A percentile compares a stretch with the other conserved stretches of the same genome.
Evolutionary conservation across 192 early-diverging fungal genomes (phyloP).

Genomic region (Thoreauomyces humboldtii): DNA sequence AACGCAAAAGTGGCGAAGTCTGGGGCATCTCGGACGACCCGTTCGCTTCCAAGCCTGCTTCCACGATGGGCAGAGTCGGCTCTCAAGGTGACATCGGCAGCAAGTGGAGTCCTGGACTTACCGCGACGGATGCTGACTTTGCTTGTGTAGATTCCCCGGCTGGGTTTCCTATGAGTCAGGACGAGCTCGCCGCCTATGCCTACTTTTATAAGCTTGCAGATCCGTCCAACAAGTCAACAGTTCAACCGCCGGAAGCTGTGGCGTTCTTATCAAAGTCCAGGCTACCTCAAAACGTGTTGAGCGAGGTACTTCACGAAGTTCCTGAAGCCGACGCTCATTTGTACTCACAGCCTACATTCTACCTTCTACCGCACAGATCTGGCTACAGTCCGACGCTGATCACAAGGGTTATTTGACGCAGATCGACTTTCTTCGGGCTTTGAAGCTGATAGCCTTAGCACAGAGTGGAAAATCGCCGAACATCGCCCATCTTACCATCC

Average conservation of each 20-base stretch:
- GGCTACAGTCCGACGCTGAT: slow-evolving; percentile 80
- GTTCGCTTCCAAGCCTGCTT: too few relatives aligned
- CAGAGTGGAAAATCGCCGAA: slow-evolving; percentile 68
- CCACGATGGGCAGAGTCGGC: too few relatives aligned
- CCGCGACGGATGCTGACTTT: not conserved
- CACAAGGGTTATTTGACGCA: slow-evolving; percentile 72
- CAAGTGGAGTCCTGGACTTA: too few relatives aligned
- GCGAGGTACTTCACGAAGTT: slow-evolving; percentile 28
- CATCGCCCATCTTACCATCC: slow-evolving; percentile 44
- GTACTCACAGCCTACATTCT: not conserved
- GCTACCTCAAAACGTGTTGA: slow-evolving; percentile 35
- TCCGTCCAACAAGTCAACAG: slow-evolving; percentile 6
- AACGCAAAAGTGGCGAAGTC: too few relatives aligned
- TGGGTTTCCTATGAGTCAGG: slow-evolving; percentile 21
- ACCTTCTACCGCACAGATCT: slow-evolving; percentile 54
- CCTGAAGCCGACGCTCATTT: not conserved
- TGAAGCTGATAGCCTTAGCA: slow-evolving; percentile 86
- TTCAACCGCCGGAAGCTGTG: slow-evolving; percentile 34
- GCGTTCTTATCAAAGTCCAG: slow-evolving; percentile 43
- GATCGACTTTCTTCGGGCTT: slow-evolving; percentile 71
- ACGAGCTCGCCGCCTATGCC: slow-evolving; percentile 29
- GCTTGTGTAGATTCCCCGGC: not conserved
- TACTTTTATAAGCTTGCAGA: slow-evolving; percentile 36
- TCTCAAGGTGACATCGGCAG: too few relatives aligned
- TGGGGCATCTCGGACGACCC: too few relatives aligned